Conservation (phyloP, 129 eudicot species). For the Flaveria robusta region DNA sequence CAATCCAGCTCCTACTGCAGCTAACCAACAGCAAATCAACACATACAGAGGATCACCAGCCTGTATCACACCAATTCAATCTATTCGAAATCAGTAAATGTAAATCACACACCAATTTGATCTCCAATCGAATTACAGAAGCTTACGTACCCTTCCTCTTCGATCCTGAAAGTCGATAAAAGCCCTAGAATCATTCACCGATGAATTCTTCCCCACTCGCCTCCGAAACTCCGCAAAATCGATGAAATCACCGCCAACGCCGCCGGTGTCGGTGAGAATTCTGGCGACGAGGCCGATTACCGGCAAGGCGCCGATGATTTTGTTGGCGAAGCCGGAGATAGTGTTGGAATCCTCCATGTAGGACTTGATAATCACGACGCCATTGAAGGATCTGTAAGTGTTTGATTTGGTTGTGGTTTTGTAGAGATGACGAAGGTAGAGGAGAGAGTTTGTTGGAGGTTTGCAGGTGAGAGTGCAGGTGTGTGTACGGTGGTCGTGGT, state of each 20-base stretch:
- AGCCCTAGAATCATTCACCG: constrained; percentile 86
- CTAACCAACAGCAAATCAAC: constrained; percentile 92
- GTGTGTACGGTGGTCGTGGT: constrained; percentile 32
- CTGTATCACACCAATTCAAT: constrained; percentile 35
- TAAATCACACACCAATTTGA: neutral
- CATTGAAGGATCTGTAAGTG: constrained; percentile 33
- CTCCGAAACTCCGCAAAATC: constrained; percentile 95
- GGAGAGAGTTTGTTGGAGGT: constrained; percentile 48
- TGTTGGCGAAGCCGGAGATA: constrained; percentile 63
- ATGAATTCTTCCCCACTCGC: constrained; percentile 83
- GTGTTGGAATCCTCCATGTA: constrained; percentile 82
- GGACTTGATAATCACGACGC: constrained; percentile 48
- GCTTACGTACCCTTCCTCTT: constrained; percentile 59
- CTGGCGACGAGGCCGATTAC: constrained; percentile 84
- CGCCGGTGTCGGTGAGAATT: constrained; percentile 81
- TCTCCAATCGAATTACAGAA: neutral
- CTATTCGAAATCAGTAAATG: neutral
- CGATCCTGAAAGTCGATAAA: constrained; percentile 80
- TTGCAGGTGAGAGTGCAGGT: constrained; percentile 42
- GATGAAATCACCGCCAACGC: constrained; percentile 83
- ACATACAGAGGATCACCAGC: constrained; percentile 90
- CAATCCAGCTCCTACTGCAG: constrained; percentile 95
- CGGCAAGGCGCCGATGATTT: constrained; percentile 81
- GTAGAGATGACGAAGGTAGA: constrained; percentile 47
- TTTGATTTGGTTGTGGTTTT: constrained; percentile 34